Percentiles rank a stretch among this genome's conserved stretches.
Conservation (phyloP, 257 asterid genomes). For the Solanum virginianum region DNA sequence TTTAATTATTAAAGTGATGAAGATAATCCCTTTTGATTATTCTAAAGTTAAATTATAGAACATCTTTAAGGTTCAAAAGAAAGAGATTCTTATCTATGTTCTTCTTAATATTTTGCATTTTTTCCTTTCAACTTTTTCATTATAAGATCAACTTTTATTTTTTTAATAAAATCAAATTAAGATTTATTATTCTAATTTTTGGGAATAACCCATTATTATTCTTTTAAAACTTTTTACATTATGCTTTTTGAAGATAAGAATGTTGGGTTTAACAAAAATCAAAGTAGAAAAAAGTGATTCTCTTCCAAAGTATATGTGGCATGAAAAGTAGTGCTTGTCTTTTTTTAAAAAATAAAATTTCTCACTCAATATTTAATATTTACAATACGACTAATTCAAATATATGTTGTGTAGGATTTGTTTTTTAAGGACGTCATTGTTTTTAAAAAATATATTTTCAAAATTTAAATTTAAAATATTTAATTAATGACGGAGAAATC, state of each 20-base stretch:
- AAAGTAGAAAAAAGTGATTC: slow-evolving; percentile 19
- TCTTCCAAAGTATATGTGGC: slow-evolving; percentile 36
- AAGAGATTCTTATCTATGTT: not conserved
- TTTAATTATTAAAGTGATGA: slow-evolving; percentile 27
- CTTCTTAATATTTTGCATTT: not conserved
- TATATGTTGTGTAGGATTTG: fast-evolving
- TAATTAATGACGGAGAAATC: no score
- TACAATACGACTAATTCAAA: not conserved
- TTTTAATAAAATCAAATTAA: not conserved
- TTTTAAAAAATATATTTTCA: no score
- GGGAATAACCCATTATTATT: slow-evolving; percentile 1
- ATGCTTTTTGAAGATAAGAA: slow-evolving; percentile 54
- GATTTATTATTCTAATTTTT: not conserved
- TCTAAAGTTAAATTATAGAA: slow-evolving; percentile 22
- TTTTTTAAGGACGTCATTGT: not conserved
- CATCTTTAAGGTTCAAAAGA: slow-evolving; percentile 9
- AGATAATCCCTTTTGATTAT: slow-evolving; percentile 30
- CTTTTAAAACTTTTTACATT: slow-evolving; percentile 20
- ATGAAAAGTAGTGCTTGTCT: slow-evolving; percentile 38
- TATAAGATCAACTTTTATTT: not conserved
- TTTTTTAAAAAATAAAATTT: not conserved
- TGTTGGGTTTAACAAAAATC: slow-evolving; percentile 40
- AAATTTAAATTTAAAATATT: no score
- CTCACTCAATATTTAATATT: fast-evolving
- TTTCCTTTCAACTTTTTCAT: not conserved